Evolutionary conservation across 1,139 yeast genomes (phyloP).

Genomic region (Pichia sp.): DNA sequence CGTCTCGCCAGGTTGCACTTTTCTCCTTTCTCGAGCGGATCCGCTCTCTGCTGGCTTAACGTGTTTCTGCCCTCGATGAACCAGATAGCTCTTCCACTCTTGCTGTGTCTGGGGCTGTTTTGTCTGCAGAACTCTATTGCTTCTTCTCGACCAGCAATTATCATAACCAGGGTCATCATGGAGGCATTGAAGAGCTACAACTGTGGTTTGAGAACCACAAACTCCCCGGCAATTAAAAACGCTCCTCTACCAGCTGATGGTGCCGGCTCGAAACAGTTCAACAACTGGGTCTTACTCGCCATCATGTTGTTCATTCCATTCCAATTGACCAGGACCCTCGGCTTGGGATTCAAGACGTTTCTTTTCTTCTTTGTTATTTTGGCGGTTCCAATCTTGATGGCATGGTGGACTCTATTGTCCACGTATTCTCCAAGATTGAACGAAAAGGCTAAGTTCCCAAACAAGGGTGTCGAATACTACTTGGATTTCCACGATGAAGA

Average conservation of each 20-base stretch:
- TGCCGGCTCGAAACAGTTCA: conserved; percentile 74
- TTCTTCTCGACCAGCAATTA: background rate
- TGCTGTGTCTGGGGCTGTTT: background rate
- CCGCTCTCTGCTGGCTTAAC: background rate
- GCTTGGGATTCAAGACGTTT: conserved; percentile 72
- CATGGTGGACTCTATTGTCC: conserved; percentile 77
- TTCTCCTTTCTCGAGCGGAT: background rate
- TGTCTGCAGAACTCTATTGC: no score
- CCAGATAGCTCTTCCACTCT: background rate
- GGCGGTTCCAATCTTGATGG: conserved; percentile 68
- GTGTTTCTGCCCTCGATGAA: background rate
- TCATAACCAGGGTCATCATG: conserved; percentile 5
- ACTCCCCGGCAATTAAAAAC: conserved; percentile 68
- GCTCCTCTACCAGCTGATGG: conserved; percentile 93
- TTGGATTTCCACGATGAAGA: conserved; percentile 77
- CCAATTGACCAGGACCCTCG: conserved; percentile 59
- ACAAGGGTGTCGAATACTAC: conserved; percentile 72
- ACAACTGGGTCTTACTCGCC: conserved; percentile 53
- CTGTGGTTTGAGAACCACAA: conserved; percentile 17
- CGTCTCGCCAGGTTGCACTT: background rate
- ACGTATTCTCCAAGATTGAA: conserved; percentile 77
- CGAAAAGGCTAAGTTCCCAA: conserved; percentile 72
- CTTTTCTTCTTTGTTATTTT: conserved; percentile 50
- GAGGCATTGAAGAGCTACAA: conserved; percentile 15
- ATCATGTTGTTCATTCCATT: conserved; percentile 60